phyloP scores from a whole-genome alignment of 2,329 filamentous ascomycete genomes.

The Uncinocarpus reesii region DNA sequence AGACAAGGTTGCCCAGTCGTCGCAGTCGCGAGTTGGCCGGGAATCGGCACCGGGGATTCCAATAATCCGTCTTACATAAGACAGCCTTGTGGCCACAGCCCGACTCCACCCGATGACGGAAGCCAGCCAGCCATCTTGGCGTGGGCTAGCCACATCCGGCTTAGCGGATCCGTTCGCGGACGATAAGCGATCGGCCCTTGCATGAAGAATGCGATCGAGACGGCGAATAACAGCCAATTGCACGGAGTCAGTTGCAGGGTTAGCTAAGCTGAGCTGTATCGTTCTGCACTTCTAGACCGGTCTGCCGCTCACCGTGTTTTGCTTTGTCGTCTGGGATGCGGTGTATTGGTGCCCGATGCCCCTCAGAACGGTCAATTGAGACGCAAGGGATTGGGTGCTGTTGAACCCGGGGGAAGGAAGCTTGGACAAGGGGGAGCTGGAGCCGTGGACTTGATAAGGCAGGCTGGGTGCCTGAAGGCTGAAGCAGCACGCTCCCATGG shows the following conservation, averaged over 20 bases:
- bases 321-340: neutral
- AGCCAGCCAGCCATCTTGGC: neutral
- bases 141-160: neutral
- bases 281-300: neutral
- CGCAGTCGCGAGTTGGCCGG: too few relatives aligned
- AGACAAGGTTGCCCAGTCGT: too few relatives aligned
- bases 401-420: neutral
- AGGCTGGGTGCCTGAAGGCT: too few relatives aligned
- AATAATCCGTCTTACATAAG: neutral
- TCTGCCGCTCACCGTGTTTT: conserved; percentile 2
- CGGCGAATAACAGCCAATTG: conserved; percentile 8
- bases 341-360: conserved; percentile 7
- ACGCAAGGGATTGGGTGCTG: neutral
- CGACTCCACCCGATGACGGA: conserved; percentile 12
- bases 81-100: neutral
- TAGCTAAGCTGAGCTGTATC: conserved; percentile 6
- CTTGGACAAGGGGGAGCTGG: neutral
- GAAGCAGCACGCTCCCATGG: too few relatives aligned
- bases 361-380: neutral
- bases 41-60: neutral
- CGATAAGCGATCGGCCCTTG: conserved; percentile 10
- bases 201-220: conserved; percentile 3
- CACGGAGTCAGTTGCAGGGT: neutral
- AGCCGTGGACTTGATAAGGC: too few relatives aligned
- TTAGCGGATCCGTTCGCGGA: neutral